Percentiles rank a stretch among this genome's conserved stretches.
Conservation (phyloP, 768 basidiomycete species). For the Trametes meyenii region DNA sequence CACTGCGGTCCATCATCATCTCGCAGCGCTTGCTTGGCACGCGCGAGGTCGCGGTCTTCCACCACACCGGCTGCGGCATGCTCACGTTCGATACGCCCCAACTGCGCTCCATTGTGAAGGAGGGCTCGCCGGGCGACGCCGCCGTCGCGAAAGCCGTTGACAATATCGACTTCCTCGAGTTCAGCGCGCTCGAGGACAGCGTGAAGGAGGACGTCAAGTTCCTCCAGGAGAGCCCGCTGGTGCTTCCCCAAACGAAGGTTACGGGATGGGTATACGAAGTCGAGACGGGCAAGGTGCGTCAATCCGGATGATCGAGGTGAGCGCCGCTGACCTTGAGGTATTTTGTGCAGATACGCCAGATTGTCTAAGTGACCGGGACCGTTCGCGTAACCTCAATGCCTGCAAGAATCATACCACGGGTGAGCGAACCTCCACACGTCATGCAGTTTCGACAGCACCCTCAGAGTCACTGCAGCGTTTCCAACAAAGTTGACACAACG, state of each 20-base stretch:
- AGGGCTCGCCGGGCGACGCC: conserved; percentile 40
- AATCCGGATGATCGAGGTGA: not conserved
- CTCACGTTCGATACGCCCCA: conserved; percentile 57
- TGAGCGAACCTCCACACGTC: not conserved
- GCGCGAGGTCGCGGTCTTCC: conserved; percentile 65
- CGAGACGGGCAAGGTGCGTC: conserved; percentile 57
- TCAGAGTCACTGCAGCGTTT: too few relatives aligned
- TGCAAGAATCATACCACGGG: not conserved
- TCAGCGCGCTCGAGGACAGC: conserved; percentile 52
- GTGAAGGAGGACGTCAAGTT: conserved; percentile 62
- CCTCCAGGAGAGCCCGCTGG: conserved; percentile 56
- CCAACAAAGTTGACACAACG: too few relatives aligned
- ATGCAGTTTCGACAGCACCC: too few relatives aligned
- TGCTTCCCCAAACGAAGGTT: conserved; percentile 54
- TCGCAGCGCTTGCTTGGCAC: conserved; percentile 76
- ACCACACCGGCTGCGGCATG: conserved; percentile 79
- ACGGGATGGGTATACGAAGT: conserved; percentile 74
- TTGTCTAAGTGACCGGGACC: conserved; percentile 14
- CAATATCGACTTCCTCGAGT: conserved; percentile 58
- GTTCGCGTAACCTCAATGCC: not conserved
- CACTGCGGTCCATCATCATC: conserved; percentile 66
- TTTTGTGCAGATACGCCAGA: conserved; percentile 21
- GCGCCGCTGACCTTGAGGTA: not conserved
- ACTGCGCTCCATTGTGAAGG: conserved; percentile 53
- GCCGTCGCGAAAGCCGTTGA: conserved; percentile 37